Percentiles rank a stretch among this genome's conserved stretches.
phyloP scores from a whole-genome alignment of 2,329 filamentous ascomycete species.

The Rhynchosporium secalis region DNA sequence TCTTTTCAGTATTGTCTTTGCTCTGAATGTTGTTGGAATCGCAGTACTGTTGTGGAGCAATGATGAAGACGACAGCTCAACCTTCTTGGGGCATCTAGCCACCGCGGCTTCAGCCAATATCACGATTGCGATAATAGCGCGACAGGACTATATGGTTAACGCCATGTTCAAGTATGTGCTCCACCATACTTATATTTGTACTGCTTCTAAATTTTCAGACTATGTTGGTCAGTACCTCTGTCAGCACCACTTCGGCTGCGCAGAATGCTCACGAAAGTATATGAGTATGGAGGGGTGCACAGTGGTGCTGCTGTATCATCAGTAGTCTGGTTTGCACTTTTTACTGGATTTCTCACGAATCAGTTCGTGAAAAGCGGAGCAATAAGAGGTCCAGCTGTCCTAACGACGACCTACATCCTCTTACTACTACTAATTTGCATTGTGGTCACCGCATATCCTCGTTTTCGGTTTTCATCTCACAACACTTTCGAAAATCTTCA shows the following conservation, averaged over 20 bases:
- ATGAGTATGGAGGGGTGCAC: slow-evolving; percentile 54
- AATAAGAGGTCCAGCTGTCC: slow-evolving; percentile 16
- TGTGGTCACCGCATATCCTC: slow-evolving; percentile 51
- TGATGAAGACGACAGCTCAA: slow-evolving; percentile 1
- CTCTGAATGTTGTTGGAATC: slow-evolving; percentile 50
- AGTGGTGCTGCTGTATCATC: slow-evolving; percentile 51
- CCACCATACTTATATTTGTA: not conserved
- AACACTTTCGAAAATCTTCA: slow-evolving; percentile 57
- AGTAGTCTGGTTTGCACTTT: slow-evolving; percentile 48
- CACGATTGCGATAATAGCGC: slow-evolving; percentile 49
- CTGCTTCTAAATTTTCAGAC: slow-evolving; percentile 16
- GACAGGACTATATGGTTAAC: slow-evolving; percentile 56
- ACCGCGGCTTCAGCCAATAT: slow-evolving; percentile 45
- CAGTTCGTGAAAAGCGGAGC: slow-evolving; percentile 14
- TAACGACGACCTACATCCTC: slow-evolving; percentile 34
- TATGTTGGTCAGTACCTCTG: slow-evolving; percentile 48
- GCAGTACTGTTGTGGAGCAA: slow-evolving; percentile 38
- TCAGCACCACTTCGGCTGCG: slow-evolving; percentile 50
- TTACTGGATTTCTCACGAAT: slow-evolving; percentile 37
- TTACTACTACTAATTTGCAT: slow-evolving; percentile 49
- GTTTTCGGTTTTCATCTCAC: slow-evolving; percentile 50
- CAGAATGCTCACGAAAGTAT: slow-evolving; percentile 49
- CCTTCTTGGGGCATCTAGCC: slow-evolving; percentile 21
- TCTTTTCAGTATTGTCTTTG: slow-evolving; percentile 55
- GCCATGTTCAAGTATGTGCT: slow-evolving; percentile 43